These are phyloP conservation scores for Podospora bellae-mahoneyi DNA, from an alignment of 495 filamentous ascomycete genomes.

Conservation along the genomic window DNA sequence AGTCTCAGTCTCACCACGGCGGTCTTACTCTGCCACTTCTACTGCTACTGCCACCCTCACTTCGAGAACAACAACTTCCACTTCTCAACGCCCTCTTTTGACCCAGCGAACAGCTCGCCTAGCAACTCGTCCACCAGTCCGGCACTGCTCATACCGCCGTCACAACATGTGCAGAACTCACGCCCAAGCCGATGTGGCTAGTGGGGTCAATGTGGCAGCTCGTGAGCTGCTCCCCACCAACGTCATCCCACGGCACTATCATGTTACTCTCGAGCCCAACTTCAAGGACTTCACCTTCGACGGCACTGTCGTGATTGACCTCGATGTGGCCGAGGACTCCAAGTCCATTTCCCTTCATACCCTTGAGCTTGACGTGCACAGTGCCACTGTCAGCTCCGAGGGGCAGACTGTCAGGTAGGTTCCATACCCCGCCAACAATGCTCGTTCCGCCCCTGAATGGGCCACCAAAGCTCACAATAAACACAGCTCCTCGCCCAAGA, in stretches of 20 bases:
- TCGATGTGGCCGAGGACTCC: slow-evolving; percentile 82
- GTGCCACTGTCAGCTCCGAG: slow-evolving; percentile 60
- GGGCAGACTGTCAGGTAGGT: slow-evolving; percentile 45
- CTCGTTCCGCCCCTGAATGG: not conserved
- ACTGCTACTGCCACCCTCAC: not conserved
- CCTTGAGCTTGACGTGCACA: slow-evolving; percentile 79
- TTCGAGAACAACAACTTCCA: slow-evolving; percentile 14
- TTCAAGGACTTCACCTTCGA: slow-evolving; percentile 67
- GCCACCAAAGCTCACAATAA: slow-evolving; percentile 19
- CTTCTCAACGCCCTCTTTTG: slow-evolving; percentile 17
- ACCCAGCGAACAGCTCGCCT: not conserved
- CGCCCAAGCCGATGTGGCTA: slow-evolving; percentile 40
- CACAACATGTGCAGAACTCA: slow-evolving; percentile 56
- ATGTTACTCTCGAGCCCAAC: slow-evolving; percentile 70
- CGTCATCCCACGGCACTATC: slow-evolving; percentile 64
- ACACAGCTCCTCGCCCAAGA: slow-evolving; percentile 47
- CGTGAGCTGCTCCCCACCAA: slow-evolving; percentile 62
- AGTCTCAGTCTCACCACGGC: slow-evolving; percentile 5
- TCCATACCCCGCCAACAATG: not conserved
- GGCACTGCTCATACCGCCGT: slow-evolving; percentile 52
- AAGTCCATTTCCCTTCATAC: slow-evolving; percentile 85
- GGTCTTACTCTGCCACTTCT: slow-evolving; percentile 18
- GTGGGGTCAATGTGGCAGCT: slow-evolving; percentile 46
- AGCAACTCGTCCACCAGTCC: slow-evolving; percentile 28
- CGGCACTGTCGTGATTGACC: slow-evolving; percentile 64